Percentiles rank a stretch among this genome's conserved stretches.
These are phyloP conservation scores for Thamnidium elegans DNA, from an alignment of 192 early-diverging fungal genomes.

Conservation along the genomic window DNA sequence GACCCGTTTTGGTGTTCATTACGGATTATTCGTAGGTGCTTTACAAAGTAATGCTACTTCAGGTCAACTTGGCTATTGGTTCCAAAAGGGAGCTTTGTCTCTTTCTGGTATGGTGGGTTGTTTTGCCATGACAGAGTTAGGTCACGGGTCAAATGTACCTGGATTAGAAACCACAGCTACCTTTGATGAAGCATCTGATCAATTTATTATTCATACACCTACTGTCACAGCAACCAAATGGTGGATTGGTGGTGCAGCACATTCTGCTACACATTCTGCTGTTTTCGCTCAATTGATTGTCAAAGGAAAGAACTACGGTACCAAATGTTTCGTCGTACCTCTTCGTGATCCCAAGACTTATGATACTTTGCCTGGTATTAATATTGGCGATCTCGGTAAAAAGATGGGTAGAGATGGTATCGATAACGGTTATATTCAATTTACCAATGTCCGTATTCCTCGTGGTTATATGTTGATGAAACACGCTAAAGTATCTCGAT, in stretches of 20 bases:
- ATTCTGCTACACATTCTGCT: conserved; percentile 77
- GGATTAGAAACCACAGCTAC: conserved; percentile 94
- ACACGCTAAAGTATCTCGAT: conserved; percentile 82
- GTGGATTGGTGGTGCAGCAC: conserved; percentile 97
- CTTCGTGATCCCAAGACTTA: conserved; percentile 81
- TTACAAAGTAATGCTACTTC: conserved; percentile 81
- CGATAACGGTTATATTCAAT: conserved; percentile 93
- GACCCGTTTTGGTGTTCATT: conserved; percentile 91
- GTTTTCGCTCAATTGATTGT: conserved; percentile 86
- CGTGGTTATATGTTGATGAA: conserved; percentile 91
- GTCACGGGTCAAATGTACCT: conserved; percentile 83
- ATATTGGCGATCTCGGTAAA: conserved; percentile 90
- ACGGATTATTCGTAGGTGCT: conserved; percentile 84
- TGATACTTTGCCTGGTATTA: conserved; percentile 75
- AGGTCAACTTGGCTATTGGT: conserved; percentile 83
- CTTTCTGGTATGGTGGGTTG: conserved; percentile 84
- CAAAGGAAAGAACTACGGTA: conserved; percentile 76
- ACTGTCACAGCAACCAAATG: conserved; percentile 83
- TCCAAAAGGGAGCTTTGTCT: conserved; percentile 76
- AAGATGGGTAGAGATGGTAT: conserved; percentile 89
- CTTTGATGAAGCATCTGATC: conserved; percentile 74
- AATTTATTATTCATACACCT: conserved; percentile 84
- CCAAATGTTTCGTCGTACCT: conserved; percentile 87
- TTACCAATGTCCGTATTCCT: conserved; percentile 88
- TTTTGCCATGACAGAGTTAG: conserved; percentile 93